A percentile compares a stretch with the other conserved stretches of the same genome.
These are phyloP conservation scores for Singerocomus inundabilis DNA, from an alignment of 1,284 basidiomycete genomes.

Conservation along the genomic window DNA sequence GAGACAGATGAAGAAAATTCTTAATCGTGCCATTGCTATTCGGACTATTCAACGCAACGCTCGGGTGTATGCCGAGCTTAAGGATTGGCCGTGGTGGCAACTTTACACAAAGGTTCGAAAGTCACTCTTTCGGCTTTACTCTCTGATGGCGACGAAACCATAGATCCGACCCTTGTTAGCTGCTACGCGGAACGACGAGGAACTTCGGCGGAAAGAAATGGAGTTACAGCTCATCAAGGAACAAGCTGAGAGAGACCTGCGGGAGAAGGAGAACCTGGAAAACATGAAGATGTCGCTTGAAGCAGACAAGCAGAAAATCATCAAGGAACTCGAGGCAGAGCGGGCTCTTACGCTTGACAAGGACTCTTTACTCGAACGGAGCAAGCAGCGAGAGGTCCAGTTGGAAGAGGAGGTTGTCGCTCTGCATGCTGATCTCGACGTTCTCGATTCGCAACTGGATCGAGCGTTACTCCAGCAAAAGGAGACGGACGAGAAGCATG, in stretches of 20 bases:
- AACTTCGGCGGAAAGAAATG: constrained; percentile 84
- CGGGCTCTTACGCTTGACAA: constrained; percentile 81
- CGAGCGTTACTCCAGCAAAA: constrained; percentile 74
- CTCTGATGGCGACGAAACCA: constrained; percentile 6
- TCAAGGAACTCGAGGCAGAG: constrained; percentile 82
- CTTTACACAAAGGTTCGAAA: constrained; percentile 81
- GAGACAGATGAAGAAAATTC: constrained; percentile 91
- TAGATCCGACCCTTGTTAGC: constrained; percentile 89
- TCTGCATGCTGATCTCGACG: constrained; percentile 81
- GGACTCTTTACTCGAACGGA: constrained; percentile 80
- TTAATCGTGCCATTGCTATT: constrained; percentile 91
- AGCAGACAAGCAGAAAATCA: constrained; percentile 78
- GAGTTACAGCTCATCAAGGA: constrained; percentile 85
- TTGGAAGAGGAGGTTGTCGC: constrained; percentile 84
- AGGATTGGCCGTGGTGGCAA: constrained; percentile 99
- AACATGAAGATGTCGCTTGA: constrained; percentile 78
- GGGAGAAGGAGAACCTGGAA: constrained; percentile 77
- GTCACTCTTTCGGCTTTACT: neutral
- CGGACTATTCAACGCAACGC: constrained; percentile 95
- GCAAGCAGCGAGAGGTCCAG: constrained; percentile 81
- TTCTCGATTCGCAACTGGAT: constrained; percentile 84
- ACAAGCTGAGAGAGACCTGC: constrained; percentile 80
- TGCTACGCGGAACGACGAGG: constrained; percentile 91
- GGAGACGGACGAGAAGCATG: constrained; percentile 76
- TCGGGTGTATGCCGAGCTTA: constrained; percentile 82